phyloP scores from a whole-genome alignment of 1,139 yeast species.

The Protomyces macrosporus region DNA sequence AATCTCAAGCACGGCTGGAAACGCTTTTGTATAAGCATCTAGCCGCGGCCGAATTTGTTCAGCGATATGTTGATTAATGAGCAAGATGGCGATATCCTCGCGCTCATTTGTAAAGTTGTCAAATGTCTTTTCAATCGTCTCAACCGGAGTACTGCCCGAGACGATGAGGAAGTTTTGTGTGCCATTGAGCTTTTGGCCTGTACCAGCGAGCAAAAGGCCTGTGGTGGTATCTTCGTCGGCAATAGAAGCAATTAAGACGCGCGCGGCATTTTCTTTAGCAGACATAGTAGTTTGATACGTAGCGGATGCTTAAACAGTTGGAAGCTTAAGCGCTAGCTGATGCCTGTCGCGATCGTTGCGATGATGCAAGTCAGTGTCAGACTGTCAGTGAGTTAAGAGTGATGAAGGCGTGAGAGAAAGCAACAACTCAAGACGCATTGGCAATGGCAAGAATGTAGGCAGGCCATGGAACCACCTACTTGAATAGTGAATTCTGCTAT shows the following conservation, averaged over 20 bases:
- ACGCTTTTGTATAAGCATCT: conserved; percentile 80
- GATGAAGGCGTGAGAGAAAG: neutral
- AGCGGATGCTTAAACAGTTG: too few relatives aligned
- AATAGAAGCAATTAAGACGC: conserved; percentile 13
- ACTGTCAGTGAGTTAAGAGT: too few relatives aligned
- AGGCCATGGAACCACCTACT: too few relatives aligned
- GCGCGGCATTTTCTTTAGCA: conserved; percentile 17
- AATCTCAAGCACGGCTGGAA: conserved; percentile 93
- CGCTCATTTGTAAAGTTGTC: conserved; percentile 67
- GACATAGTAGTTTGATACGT: neutral
- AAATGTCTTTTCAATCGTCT: conserved; percentile 59
- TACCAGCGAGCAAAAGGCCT: conserved; percentile 91
- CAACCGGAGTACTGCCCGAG: conserved; percentile 48
- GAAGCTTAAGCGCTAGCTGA: neutral
- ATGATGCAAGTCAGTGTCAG: neutral
- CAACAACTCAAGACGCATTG: too few relatives aligned
- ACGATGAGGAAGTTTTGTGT: conserved; percentile 77
- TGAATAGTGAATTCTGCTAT: too few relatives aligned
- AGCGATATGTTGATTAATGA: conserved; percentile 91
- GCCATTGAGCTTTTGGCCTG: conserved; percentile 70
- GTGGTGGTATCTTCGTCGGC: conserved; percentile 69
- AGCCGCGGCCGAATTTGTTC: conserved; percentile 78
- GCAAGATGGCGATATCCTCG: conserved; percentile 84
- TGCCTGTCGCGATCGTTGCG: neutral
- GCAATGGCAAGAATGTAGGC: too few relatives aligned